Conservation (phyloP, 495 filamentous ascomycete genomes). For the Geoglossum glabrum region DNA sequence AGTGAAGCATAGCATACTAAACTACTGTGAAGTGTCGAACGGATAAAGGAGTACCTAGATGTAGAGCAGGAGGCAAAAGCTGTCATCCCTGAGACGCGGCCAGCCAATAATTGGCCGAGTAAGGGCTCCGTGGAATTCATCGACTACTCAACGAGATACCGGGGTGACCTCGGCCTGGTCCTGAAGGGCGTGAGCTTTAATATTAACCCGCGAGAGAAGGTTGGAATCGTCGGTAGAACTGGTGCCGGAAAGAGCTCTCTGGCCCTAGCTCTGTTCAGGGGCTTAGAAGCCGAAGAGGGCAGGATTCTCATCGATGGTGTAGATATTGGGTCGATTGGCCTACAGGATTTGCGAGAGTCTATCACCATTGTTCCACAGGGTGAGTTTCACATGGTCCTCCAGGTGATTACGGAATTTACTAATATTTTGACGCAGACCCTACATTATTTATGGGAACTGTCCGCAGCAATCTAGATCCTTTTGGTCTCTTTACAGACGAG, state of each 20-base stretch:
- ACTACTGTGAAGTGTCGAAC: slow-evolving; percentile 40
- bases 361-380: slow-evolving; percentile 93
- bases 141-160: slow-evolving; percentile 74
- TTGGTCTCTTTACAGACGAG: slow-evolving; percentile 74
- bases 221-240: slow-evolving; percentile 91
- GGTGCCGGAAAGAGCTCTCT: slow-evolving; percentile 96
- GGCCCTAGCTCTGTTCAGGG: slow-evolving; percentile 86
- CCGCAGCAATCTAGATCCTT: slow-evolving; percentile 87
- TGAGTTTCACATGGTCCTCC: slow-evolving; percentile 7
- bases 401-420: not conserved
- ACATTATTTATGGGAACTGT: slow-evolving; percentile 95
- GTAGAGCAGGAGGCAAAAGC: slow-evolving; percentile 81
- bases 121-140: slow-evolving; percentile 73
- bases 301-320: slow-evolving; percentile 80
- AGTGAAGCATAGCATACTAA: too few species aligned
- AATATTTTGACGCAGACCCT: slow-evolving; percentile 33
- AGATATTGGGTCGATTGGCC: slow-evolving; percentile 71
- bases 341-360: slow-evolving; percentile 75
- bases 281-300: slow-evolving; percentile 81
- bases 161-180: slow-evolving; percentile 70
- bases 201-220: slow-evolving; percentile 72
- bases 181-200: slow-evolving; percentile 68
- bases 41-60: slow-evolving; percentile 90
- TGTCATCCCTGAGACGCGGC: slow-evolving; percentile 59
- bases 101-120: slow-evolving; percentile 63